phyloP scores from a whole-genome alignment of 2,329 filamentous ascomycete species.

The Daldinia eschscholtzii region DNA sequence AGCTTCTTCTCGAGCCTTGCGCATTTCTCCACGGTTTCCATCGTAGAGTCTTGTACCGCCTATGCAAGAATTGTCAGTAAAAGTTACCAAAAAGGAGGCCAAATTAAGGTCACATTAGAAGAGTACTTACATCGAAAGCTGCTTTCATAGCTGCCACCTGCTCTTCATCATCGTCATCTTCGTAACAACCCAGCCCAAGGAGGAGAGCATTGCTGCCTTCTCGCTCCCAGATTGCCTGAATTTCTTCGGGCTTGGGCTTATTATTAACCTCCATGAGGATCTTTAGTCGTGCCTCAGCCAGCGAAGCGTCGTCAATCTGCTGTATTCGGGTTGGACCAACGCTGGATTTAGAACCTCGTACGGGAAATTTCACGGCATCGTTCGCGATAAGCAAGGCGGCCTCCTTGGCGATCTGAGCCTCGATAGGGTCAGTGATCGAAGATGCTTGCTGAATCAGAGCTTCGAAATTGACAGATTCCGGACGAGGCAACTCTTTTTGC shows the following conservation, averaged over 20 bases:
- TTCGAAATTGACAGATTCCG: slow-evolving; percentile 77
- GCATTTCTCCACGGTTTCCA: slow-evolving; percentile 79
- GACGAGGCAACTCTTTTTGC: slow-evolving; percentile 84
- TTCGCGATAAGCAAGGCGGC: slow-evolving; percentile 83
- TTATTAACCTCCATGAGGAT: slow-evolving; percentile 77
- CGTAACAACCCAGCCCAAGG: slow-evolving; percentile 84
- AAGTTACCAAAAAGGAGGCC: too few species aligned
- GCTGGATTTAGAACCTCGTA: slow-evolving; percentile 75
- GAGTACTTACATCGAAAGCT: slow-evolving; percentile 76
- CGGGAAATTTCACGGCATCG: slow-evolving; percentile 80
- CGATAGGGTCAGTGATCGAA: slow-evolving; percentile 71
- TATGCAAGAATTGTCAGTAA: slow-evolving; percentile 51
- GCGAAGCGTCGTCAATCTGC: slow-evolving; percentile 75
- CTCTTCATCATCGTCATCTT: slow-evolving; percentile 80
- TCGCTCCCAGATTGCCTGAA: slow-evolving; percentile 67
- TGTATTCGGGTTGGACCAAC: slow-evolving; percentile 72
- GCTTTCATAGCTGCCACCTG: slow-evolving; percentile 72
- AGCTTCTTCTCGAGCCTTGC: slow-evolving; percentile 96
- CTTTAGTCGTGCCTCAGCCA: slow-evolving; percentile 81
- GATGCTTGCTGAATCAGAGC: slow-evolving; percentile 74
- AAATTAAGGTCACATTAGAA: background rate
- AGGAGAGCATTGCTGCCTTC: slow-evolving; percentile 70
- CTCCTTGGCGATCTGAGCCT: slow-evolving; percentile 79
- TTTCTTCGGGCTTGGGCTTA: slow-evolving; percentile 62
- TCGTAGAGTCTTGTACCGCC: slow-evolving; percentile 79